Percentiles rank a stretch among this genome's conserved stretches.
Evolutionary conservation across 2,329 filamentous ascomycete genomes (phyloP).

Genomic region (Microdochium nivale): DNA sequence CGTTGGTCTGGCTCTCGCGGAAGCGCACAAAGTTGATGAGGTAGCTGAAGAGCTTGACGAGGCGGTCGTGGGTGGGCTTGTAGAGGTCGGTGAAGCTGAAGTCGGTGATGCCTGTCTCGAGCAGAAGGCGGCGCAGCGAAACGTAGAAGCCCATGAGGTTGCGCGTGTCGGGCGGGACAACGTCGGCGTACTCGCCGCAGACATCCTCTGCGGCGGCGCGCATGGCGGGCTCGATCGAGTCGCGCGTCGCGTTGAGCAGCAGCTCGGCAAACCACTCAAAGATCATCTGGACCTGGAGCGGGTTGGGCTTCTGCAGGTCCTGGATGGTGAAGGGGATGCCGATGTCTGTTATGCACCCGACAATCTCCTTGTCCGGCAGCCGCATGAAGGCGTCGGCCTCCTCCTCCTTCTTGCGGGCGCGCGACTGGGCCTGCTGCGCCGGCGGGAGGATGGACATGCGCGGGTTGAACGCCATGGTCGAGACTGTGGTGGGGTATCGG

Average conservation of each 20-base stretch:
- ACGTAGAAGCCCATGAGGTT: slow-evolving; percentile 96
- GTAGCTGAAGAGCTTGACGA: slow-evolving; percentile 94
- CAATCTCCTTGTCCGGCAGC: slow-evolving; percentile 69
- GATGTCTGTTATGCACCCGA: slow-evolving; percentile 94
- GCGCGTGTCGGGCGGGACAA: slow-evolving; percentile 78
- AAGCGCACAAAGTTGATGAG: slow-evolving; percentile 99
- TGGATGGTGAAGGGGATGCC: slow-evolving; percentile 80
- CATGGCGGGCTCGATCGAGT: slow-evolving; percentile 93
- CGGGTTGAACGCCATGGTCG: slow-evolving; percentile 48
- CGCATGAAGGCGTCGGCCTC: slow-evolving; percentile 51
- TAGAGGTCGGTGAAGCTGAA: slow-evolving; percentile 91
- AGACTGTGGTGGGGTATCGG: background rate
- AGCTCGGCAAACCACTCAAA: slow-evolving; percentile 97
- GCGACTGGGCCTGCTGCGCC: slow-evolving; percentile 40
- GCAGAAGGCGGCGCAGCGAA: slow-evolving; percentile 67
- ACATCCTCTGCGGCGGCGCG: slow-evolving; percentile 82
- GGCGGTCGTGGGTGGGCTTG: slow-evolving; percentile 78
- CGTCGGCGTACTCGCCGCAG: slow-evolving; percentile 74
- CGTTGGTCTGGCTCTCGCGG: slow-evolving; percentile 79
- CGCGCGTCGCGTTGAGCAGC: slow-evolving; percentile 85
- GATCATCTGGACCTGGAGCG: slow-evolving; percentile 90
- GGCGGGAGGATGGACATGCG: slow-evolving; percentile 53
- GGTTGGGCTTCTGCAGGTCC: slow-evolving; percentile 89
- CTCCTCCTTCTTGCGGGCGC: slow-evolving; percentile 47
- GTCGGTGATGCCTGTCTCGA: slow-evolving; percentile 85